Conservation (phyloP, 2,329 filamentous ascomycete genomes). For the Aspergillus arachidicola region DNA sequence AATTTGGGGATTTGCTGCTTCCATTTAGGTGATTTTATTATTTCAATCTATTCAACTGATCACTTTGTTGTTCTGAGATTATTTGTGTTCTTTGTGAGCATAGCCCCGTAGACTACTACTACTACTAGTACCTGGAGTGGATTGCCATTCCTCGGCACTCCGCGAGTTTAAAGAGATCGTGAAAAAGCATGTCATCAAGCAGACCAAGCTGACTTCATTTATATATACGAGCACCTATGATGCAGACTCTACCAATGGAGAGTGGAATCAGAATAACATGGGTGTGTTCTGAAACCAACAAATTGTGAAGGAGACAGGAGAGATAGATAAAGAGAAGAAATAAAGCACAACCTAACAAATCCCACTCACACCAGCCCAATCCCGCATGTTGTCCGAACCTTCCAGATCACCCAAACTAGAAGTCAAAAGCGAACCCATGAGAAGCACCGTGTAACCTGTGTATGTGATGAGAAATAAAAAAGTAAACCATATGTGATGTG, state of each 20-base stretch:
- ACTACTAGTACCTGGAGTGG: neutral
- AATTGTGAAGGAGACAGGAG: conserved; percentile 1
- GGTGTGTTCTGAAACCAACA: neutral
- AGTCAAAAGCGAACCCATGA: neutral
- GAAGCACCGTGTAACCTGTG: conserved; percentile 10
- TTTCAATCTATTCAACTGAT: neutral
- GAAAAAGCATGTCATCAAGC: neutral
- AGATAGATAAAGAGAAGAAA: neutral
- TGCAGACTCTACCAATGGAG: conserved; percentile 6
- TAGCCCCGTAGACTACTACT: neutral
- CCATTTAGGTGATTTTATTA: neutral
- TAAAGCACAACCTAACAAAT: conserved; percentile 10
- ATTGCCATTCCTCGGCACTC: neutral
- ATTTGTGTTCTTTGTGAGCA: neutral
- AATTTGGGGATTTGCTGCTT: neutral
- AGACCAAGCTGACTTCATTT: neutral
- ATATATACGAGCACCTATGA: conserved; percentile 7
- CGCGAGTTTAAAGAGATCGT: neutral
- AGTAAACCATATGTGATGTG: conserved; percentile 3
- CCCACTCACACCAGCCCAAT: conserved; percentile 15
- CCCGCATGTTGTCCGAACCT: conserved; percentile 12
- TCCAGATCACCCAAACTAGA: conserved; percentile 15
- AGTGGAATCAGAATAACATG: neutral
- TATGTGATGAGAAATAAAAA: conserved; percentile 11
- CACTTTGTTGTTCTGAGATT: neutral